Percentiles rank a stretch among this genome's conserved stretches.
phyloP scores from a whole-genome alignment of 371 early-diverging fungal genomes.

The Syncephalastrum contaminatum region DNA sequence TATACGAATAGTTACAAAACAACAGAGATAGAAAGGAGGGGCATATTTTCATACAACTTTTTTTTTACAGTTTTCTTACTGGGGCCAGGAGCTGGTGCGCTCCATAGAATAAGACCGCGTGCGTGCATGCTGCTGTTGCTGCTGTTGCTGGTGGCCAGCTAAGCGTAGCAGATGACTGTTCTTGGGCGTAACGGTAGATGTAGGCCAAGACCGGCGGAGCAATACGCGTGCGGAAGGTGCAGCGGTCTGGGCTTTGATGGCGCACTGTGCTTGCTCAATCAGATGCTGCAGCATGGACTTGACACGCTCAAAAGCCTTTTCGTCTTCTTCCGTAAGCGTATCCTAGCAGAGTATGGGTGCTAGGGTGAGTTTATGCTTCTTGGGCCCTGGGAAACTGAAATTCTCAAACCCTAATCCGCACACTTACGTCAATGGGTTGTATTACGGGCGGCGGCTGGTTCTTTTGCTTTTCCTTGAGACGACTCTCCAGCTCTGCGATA shows the following conservation, averaged over 20 bases:
- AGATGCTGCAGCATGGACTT: constrained; percentile 26
- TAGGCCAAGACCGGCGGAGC: constrained; percentile 13
- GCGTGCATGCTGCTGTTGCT: not conserved
- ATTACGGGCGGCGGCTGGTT: not conserved
- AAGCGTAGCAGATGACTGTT: constrained; percentile 11
- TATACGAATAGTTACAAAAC: not conserved
- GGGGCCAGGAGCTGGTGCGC: constrained; percentile 11
- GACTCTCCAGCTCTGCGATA: constrained; percentile 37
- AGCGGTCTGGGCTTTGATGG: constrained; percentile 20
- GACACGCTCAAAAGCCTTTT: constrained; percentile 36
- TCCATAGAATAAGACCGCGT: constrained; percentile 13
- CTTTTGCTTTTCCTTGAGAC: constrained; percentile 15
- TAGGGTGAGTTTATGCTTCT: too few relatives aligned
- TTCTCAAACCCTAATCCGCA: not conserved
- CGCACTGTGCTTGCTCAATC: constrained; percentile 45
- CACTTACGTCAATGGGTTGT: too few relatives aligned
- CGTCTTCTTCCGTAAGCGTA: constrained; percentile 21
- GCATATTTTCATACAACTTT: constrained; percentile 1
- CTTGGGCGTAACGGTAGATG: constrained; percentile 1
- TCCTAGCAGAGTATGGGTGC: not conserved
- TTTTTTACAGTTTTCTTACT: constrained; percentile 3
- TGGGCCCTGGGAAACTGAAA: too few relatives aligned
- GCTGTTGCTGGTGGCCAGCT: constrained; percentile 6
- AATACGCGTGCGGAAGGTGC: constrained; percentile 3
- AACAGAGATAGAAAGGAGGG: constrained; percentile 2